Conservation (phyloP, 306 rosid genomes). For the Sindora glabra region DNA sequence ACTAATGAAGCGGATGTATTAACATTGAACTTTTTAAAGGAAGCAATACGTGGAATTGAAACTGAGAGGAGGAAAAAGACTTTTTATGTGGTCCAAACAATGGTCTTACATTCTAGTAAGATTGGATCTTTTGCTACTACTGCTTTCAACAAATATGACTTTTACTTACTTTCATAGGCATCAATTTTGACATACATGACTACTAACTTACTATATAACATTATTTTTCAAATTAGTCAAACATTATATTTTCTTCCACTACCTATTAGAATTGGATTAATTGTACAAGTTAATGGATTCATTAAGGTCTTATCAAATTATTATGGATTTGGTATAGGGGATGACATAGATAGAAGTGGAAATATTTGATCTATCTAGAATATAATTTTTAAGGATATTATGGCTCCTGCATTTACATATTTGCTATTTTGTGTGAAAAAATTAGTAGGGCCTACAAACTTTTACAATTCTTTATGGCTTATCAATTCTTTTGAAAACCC, state of each 20-base stretch:
- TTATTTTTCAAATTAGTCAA: conserved; percentile 61
- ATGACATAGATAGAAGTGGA: conserved; percentile 98
- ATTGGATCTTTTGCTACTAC: conserved; percentile 80
- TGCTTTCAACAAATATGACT: conserved; percentile 87
- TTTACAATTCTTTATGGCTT: conserved; percentile 84
- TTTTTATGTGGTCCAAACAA: conserved; percentile 76
- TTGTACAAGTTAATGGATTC: conserved; percentile 90
- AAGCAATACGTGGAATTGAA: conserved; percentile 46
- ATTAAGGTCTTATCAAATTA: conserved; percentile 93
- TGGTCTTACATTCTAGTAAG: conserved; percentile 80
- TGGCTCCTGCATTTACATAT: conserved; percentile 70
- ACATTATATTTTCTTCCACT: conserved; percentile 96
- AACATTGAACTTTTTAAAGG: conserved; percentile 57
- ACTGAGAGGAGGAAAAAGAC: conserved; percentile 52
- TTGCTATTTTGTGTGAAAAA: conserved; percentile 62
- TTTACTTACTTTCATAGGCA: conserved; percentile 96
- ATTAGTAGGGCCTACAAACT: conserved; percentile 51
- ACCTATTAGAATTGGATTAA: conserved; percentile 86
- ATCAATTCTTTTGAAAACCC: conserved; percentile 91
- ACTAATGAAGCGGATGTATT: conserved; percentile 59
- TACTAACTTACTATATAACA: conserved; percentile 35
- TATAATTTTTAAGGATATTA: conserved; percentile 82
- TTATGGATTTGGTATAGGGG: conserved; percentile 99
- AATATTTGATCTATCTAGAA: conserved; percentile 91
- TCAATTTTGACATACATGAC: conserved; percentile 87